These are phyloP conservation scores for Herpetomonas samuelpessoai DNA, from an alignment of 208 protist genomes.

Conservation along the genomic window DNA sequence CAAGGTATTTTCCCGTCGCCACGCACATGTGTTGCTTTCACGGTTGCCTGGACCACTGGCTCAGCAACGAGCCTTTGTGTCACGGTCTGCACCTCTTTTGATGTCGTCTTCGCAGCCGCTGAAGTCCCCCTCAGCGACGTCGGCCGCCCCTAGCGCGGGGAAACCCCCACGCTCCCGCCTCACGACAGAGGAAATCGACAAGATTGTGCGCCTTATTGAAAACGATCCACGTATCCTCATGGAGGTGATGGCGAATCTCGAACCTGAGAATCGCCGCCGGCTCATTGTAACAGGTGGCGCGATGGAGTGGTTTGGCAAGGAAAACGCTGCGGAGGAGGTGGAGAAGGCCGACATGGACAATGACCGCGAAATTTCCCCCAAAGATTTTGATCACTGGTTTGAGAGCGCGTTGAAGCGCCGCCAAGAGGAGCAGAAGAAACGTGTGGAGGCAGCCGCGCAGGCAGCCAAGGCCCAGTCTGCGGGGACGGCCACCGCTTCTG, in stretches of 20 bases:
- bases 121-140: not conserved
- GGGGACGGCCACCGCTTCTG: not conserved
- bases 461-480: slow-evolving; percentile 12
- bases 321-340: slow-evolving; percentile 76
- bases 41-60: too few relatives aligned
- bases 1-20: too few relatives aligned
- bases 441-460: not conserved
- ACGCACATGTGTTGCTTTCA: too few relatives aligned
- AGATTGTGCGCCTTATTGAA: slow-evolving; percentile 69
- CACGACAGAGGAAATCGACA: slow-evolving; percentile 47
- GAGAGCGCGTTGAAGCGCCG: slow-evolving; percentile 70
- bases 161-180: slow-evolving; percentile 9
- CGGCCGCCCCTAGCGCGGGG: not conserved
- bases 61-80: too few relatives aligned
- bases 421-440: slow-evolving; percentile 32
- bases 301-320: slow-evolving; percentile 91
- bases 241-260: slow-evolving; percentile 71
- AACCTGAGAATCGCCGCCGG: slow-evolving; percentile 67
- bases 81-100: too few relatives aligned
- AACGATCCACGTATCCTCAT: slow-evolving; percentile 80
- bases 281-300: slow-evolving; percentile 84
- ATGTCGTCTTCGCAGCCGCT: not conserved
- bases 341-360: slow-evolving; percentile 79
- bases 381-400: slow-evolving; percentile 92
- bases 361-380: slow-evolving; percentile 78